A percentile compares a stretch with the other conserved stretches of the same genome.
These are phyloP conservation scores for Viridothelium virens DNA, from an alignment of 495 filamentous ascomycete genomes.

Conservation along the genomic window DNA sequence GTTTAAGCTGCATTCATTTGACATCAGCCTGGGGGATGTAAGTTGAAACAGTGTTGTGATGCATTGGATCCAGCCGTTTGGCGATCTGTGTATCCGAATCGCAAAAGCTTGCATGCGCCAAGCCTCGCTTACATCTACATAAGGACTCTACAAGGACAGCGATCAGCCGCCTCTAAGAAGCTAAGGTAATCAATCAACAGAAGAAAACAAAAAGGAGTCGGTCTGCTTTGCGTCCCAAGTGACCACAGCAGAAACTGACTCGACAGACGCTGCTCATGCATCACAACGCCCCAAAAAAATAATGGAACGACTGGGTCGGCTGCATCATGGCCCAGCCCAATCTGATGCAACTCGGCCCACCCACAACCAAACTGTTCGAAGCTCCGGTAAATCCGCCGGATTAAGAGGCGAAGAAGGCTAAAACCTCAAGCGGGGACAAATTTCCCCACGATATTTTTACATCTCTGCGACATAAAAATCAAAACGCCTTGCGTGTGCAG, in stretches of 20 bases:
- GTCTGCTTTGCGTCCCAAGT: background rate
- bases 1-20: background rate
- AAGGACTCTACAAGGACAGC: background rate
- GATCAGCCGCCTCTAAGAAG: background rate
- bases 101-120: background rate
- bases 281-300: background rate
- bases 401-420: background rate
- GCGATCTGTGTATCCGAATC: background rate
- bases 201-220: background rate
- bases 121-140: constrained; percentile 3
- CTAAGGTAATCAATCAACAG: background rate
- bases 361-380: constrained; percentile 3
- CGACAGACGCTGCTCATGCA: background rate
- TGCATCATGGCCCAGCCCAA: background rate
- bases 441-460: background rate
- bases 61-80: background rate
- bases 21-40: background rate
- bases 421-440: background rate
- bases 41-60: background rate
- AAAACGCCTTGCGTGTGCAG: constrained; percentile 3
- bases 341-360: background rate
- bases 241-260: constrained; percentile 1
- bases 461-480: background rate
- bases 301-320: background rate
- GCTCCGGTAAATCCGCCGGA: background rate